Percentiles rank a stretch among this genome's conserved stretches.
phyloP scores from a whole-genome alignment of 2,329 filamentous ascomycete species.

The Neoascochyta sp. region DNA sequence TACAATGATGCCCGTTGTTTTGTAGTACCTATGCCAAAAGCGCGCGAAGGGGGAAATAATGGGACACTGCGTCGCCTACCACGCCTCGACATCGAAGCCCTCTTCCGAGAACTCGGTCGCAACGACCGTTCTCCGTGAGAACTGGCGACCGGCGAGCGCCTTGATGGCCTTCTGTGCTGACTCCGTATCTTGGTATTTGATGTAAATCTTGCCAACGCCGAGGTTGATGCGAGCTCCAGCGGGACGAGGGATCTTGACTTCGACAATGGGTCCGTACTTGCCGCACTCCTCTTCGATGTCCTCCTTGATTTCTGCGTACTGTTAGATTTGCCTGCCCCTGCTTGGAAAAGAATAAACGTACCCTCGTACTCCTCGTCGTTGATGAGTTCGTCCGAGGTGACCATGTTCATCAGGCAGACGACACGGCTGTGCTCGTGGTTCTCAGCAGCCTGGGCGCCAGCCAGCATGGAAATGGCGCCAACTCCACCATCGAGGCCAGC shows the following conservation, averaged over 20 bases:
- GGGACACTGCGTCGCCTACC: conserved; percentile 52
- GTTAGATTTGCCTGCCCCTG: conserved; percentile 3
- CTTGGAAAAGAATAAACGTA: conserved; percentile 41
- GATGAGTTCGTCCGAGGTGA: conserved; percentile 89
- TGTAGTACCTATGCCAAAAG: conserved; percentile 4
- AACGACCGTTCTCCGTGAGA: conserved; percentile 92
- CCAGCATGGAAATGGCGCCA: conserved; percentile 96
- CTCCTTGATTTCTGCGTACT: conserved; percentile 78
- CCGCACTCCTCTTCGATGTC: conserved; percentile 89
- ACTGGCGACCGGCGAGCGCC: conserved; percentile 91
- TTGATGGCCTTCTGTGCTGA: conserved; percentile 79
- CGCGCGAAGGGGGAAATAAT: conserved; percentile 1
- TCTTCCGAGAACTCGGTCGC: conserved; percentile 97
- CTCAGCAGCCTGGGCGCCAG: conserved; percentile 77
- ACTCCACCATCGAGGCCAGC: conserved; percentile 91
- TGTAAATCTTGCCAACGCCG: conserved; percentile 95
- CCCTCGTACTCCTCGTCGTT: conserved; percentile 95
- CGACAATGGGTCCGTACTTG: conserved; percentile 81
- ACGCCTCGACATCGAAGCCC: conserved; percentile 88
- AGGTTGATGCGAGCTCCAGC: conserved; percentile 76
- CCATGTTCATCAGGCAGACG: conserved; percentile 95
- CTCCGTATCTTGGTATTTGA: conserved; percentile 81
- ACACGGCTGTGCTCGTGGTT: conserved; percentile 73
- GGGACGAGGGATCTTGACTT: conserved; percentile 91
- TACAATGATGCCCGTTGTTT: conserved; percentile 9